phyloP scores from a whole-genome alignment of 495 filamentous ascomycete species.

The Aspergillus panamensis region DNA sequence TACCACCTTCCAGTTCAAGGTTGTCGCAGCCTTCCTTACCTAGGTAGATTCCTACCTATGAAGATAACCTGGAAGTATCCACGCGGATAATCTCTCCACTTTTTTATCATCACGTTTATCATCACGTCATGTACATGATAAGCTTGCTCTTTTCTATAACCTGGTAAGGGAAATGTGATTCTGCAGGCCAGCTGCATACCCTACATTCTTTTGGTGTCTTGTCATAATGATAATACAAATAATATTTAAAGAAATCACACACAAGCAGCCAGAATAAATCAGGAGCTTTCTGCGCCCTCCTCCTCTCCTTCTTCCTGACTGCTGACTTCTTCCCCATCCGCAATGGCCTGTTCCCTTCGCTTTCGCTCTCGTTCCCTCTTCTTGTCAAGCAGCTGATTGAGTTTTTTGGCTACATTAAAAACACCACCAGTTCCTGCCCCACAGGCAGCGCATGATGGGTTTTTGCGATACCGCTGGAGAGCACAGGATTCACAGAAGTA shows the following conservation, averaged over 20 bases:
- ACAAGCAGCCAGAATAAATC: background rate
- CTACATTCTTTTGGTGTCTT: background rate
- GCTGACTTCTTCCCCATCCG: slow-evolving; percentile 65
- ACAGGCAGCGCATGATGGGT: slow-evolving; percentile 82
- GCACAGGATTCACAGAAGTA: slow-evolving; percentile 95
- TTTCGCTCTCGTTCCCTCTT: slow-evolving; percentile 70
- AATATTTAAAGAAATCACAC: background rate
- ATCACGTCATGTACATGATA: no score
- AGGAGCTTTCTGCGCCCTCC: slow-evolving; percentile 14
- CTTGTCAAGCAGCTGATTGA: slow-evolving; percentile 77
- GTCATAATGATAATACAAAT: background rate
- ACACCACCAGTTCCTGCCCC: slow-evolving; percentile 80
- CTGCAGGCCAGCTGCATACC: background rate
- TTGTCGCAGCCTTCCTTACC: no score
- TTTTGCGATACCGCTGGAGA: slow-evolving; percentile 74
- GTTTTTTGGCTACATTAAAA: slow-evolving; percentile 82
- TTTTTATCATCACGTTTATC: no score
- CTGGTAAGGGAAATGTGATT: background rate
- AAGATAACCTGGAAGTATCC: no score
- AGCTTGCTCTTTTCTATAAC: background rate
- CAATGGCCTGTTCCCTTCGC: slow-evolving; percentile 66
- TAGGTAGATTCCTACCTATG: no score
- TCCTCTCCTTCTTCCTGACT: slow-evolving; percentile 55
- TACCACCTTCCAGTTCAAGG: no score
- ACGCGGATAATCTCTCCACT: no score